These are phyloP conservation scores for Aphanomyces cochlioides DNA, from an alignment of 352 stramenopile species.

Conservation along the genomic window DNA sequence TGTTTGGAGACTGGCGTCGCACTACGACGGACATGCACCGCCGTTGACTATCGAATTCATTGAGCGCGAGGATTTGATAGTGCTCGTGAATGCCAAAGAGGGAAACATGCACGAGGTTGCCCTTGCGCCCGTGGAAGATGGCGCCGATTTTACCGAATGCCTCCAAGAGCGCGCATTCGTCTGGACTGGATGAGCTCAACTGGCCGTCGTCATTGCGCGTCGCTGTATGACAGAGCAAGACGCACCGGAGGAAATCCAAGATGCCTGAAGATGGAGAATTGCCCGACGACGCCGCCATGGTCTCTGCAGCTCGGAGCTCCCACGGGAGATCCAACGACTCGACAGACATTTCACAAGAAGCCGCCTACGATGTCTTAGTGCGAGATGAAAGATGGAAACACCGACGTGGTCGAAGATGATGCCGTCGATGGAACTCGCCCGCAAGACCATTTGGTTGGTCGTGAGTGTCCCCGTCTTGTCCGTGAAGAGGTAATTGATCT, in stretches of 20 bases:
- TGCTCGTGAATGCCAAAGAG: constrained; percentile 67
- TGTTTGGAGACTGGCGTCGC: constrained; percentile 29
- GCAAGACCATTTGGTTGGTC: constrained; percentile 99
- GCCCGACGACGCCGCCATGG: too few relatives aligned
- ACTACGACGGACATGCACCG: constrained; percentile 84
- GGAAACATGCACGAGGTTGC: constrained; percentile 69
- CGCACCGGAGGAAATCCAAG: constrained; percentile 58
- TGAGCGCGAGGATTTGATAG: constrained; percentile 68
- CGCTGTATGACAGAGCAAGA: constrained; percentile 74
- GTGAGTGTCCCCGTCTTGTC: constrained; percentile 99
- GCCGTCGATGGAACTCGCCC: constrained; percentile 86
- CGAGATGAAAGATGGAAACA: too few relatives aligned
- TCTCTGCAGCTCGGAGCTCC: too few relatives aligned
- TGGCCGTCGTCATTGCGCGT: constrained; percentile 47
- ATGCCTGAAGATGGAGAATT: neutral
- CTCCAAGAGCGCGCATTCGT: constrained; percentile 75
- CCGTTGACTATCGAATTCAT: constrained; percentile 79
- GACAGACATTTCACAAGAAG: too few relatives aligned
- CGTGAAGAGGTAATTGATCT: constrained; percentile 99
- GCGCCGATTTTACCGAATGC: constrained; percentile 72
- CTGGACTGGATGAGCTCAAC: constrained; percentile 71
- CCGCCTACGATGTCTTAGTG: too few relatives aligned
- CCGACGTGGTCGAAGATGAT: constrained; percentile 72
- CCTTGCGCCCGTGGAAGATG: constrained; percentile 66
- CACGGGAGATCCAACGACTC: too few relatives aligned